Base-by-base conservation (phyloP, 306 rosid genomes). In the Citrullus amarus region DNA sequence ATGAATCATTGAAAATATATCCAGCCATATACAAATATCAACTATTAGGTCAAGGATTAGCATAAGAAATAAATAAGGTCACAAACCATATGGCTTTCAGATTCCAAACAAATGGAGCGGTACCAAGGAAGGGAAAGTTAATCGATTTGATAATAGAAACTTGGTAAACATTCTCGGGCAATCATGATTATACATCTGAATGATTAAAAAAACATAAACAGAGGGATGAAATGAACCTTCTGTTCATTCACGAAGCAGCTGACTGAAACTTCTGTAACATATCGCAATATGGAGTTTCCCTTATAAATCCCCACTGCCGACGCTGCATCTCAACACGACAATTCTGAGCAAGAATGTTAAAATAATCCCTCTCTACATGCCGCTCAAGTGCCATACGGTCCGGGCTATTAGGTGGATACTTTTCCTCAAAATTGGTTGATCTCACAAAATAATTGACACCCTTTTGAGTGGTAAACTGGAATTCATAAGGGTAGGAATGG, bases 211-310 rank as follows among this genome's bases (percentile, higher is more conserved):
- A 81, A 67, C 76, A 80, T 73, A 79, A 82, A 32, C 62, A 38
- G 82, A 32, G 77, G 57, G 58, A 50, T 73, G 60, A 51, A 73
- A 50, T 32, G 59, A 30, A 89, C 89, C 91, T 85, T 74, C 55
- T 78, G 83, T 81, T 63, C 71, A 80, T 70, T 76, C 75, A 83
- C 85, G 83, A 86, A 55, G 89, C 83, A 62, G 82, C 87, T 14
- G 75, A 4, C 55, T 89, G 86, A 79, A 86, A 94, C 88, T 76
- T 79, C 82, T 82, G 81, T 58, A 92, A 85, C 96, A 86, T 88
- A 70, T 92, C 96, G 54, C 98, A 94, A 80, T 94, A 93, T 0
- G 98, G 97, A 0, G 91, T 94, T 81, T 94, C 98, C 18, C 85
- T 87, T 39, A 90, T 81, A 75, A 85, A 90, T 56, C 98, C 96